Base-by-base conservation (phyloP, 306 rosid species). In the Castanea crenata region DNA sequence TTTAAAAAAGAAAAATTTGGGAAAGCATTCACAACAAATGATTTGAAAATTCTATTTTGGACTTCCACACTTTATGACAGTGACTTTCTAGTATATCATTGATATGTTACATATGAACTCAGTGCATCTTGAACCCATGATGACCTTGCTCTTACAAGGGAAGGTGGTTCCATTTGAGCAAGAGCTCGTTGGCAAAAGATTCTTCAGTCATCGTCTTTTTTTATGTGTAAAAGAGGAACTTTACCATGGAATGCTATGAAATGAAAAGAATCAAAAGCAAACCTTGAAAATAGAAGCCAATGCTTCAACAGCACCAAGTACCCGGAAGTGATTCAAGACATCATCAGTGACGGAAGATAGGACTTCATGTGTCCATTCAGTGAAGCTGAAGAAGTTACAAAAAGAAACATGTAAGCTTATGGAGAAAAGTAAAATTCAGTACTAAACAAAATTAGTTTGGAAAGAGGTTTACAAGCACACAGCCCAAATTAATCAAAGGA, bases 211-310 rank as follows among this genome's bases (percentile, higher is more conserved):
- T 15, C 5, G 1, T 16, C 70, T 16, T 3, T 63, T 64, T 27
- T 15, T 4, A 31, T 6, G 7, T 31, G 46, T 64, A 31, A 21
- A 51, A 71, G 35, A 32, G 3, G 41, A n/a, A 72, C 25, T 78
- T 21, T 51, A 44, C 49, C 25, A 56, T n/a, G 13, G 35, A 41
- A 77, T 44, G 13, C 34, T 73, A 64, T 23, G 63, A 65, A 83
- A 79, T 3, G 29, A 71, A 79, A 82, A 73, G 67, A 72, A 74
- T 7, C 20, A 55, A 82, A 86, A 75, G 13, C 78, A 84, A 78
- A 95, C 99, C 99, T 92, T 95, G 84, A 95, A 95, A 89, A 92
- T 83, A 75, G 92, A 86, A 86, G 97, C 94, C 78, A 95, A 75
- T 61, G 98, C 88, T 84, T 91, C 97, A 51, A 81, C 57, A 25